Evolutionary conservation across 2,329 filamentous ascomycete species (phyloP), one percentile per base, ranked within the genome.

Genomic region (Stagonosporopsis vannaccii): DNA sequence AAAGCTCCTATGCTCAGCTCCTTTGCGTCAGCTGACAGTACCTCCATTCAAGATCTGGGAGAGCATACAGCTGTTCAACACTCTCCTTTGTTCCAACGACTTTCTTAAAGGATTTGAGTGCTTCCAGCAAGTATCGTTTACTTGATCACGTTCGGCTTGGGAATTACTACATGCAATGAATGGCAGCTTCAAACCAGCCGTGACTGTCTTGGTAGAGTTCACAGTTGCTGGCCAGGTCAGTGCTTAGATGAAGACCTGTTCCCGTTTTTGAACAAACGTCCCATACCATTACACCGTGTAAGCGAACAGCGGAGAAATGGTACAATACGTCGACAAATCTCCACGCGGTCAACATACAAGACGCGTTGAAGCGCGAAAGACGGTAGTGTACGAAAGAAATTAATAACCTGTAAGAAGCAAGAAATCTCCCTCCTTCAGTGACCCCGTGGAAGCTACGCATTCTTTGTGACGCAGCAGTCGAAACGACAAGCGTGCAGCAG

Each of bases 41-140:
- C 61, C 1, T 61, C 70, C 0, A 51, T 82, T 0, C 79, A 81
- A 55, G 77, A 80, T 5, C 48, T 82, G 1, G 80, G 80, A 82
- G 58, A 77, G 74, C 35, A 75, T 70, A 42, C 77, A 79, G 49
- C 63, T 81, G 0, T 49, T 82, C 0, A 66, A 67, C 6, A 77
- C 80, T 13, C 50, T 81, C 0, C 57, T 82, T 2, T 36, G 36
- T 0, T 63, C 70, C 1, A 50, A 69, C 44, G 68, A 70, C 17
- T 71, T 72, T 45, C 61, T 70, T 15, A 58, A 60, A n/a, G 59
- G 72, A n/a, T 67, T 73, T 20, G 74, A 80, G 53, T 72, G 75
- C 6, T 71, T 66, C 39, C 74, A 32, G 69, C 76, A 22, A 79
- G 75, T 55, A 69, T 74, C 4, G 73, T 79, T 36, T 78, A 77